Base-by-base conservation (phyloP, 106 monocot genomes). In the Dendrobium officinale region DNA sequence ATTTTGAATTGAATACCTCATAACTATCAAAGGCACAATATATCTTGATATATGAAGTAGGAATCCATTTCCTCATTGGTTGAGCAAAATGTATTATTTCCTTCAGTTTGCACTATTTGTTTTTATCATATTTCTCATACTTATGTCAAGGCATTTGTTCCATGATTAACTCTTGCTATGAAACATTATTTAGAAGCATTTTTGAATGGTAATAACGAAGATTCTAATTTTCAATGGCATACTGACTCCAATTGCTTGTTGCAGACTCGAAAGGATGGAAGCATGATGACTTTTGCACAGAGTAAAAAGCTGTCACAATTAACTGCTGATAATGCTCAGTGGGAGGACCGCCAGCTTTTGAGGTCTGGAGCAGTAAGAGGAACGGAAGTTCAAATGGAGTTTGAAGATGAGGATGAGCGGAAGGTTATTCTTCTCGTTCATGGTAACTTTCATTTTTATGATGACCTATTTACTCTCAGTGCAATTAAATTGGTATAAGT, bases 401-500 rank as follows among this genome's bases (percentile, higher is more conserved):
- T 97, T 91, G 92, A 97, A 33, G 97, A 97, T 75, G 97, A 97
- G 77, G 97, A 97, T 79, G 97, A 97, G 61, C 92, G 97, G n/a
- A 97, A 89, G 91, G 88, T 97, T 81, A 97, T 97, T 47, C 94
- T 97, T 86, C 94, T 97, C 80, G 97, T 97, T 91, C 97, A 97
- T 85, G 97, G 97, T 97, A 91, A 81, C 80, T 51, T 77, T 29
- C 42, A 74, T 42, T 43, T 74, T 20, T 18, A 74, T 74, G 11
- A 13, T 51, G 13, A 51, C 51, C 10, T 51, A 13, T 2, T 51
- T 51, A 51, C 13, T 72, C 17, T 72, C 40, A 15, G 20, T 74
- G 19, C 2, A 74, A 74, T 74, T 74, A 29, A 20, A 74, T 74
- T 41, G 18, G 3, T 74, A 64, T 64, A 64, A n/a, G 24, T 64